Conservation (phyloP, 116 monocot genomes). For the Papilionanthe hybrid region DNA sequence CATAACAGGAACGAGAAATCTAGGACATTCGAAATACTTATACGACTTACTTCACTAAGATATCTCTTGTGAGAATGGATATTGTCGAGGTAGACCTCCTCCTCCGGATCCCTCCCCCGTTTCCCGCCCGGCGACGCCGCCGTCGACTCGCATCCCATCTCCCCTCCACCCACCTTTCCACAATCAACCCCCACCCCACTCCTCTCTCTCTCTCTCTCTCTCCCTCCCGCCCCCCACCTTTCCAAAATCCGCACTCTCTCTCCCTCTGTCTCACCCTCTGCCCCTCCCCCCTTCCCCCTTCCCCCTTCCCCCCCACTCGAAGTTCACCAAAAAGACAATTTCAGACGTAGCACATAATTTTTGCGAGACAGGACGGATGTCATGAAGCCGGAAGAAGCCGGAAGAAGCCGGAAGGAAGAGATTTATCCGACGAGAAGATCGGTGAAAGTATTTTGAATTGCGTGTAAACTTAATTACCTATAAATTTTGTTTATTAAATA, state of each 20-base stretch:
- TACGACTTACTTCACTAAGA: conserved; percentile 68
- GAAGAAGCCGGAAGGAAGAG: no score
- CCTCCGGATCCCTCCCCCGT: conserved; percentile 90
- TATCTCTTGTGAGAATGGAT: conserved; percentile 93
- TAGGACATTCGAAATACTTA: background rate
- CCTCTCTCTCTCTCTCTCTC: background rate
- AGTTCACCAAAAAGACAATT: no score
- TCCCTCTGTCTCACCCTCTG: background rate
- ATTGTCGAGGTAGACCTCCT: conserved; percentile 94
- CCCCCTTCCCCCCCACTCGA: background rate
- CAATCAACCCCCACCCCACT: background rate
- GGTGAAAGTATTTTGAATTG: no score
- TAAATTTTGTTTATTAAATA: no score
- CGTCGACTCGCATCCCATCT: conserved; percentile 4
- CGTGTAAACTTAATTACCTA: no score
- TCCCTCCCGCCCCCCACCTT: background rate
- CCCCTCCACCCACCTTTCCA: background rate
- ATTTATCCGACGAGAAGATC: no score
- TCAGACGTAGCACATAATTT: no score
- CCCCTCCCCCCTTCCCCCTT: background rate
- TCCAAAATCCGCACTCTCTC: background rate
- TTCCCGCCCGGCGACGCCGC: conserved; percentile 42
- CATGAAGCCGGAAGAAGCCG: no score
- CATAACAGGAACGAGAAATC: background rate
- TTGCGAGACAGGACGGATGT: no score